A percentile compares a stretch with the other conserved stretches of the same genome.
Evolutionary conservation across 129 eudicot genomes (phyloP).

Genomic region (Glebionis coronaria): DNA sequence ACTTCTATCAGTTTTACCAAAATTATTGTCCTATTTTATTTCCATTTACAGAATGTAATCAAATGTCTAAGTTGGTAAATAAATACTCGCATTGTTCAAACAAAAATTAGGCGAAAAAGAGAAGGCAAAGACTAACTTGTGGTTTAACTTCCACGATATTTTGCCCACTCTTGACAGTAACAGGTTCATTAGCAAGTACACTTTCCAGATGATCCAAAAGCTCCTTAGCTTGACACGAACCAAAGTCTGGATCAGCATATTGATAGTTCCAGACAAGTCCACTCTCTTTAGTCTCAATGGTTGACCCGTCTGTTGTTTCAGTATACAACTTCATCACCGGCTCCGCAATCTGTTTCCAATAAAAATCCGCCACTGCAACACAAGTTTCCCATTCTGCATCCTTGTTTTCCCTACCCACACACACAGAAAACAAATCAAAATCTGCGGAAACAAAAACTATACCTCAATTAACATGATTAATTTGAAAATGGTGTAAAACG

Average conservation of each 20-base stretch:
- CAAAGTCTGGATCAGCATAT: conserved; percentile 88
- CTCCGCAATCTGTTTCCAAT: conserved; percentile 86
- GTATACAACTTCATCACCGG: conserved; percentile 84
- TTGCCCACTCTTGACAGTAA: conserved; percentile 87
- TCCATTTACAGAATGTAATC: neutral
- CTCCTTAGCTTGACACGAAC: conserved; percentile 92
- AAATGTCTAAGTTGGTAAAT: neutral
- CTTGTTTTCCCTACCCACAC: conserved; percentile 44
- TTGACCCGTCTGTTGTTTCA: conserved; percentile 88
- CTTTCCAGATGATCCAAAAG: conserved; percentile 89
- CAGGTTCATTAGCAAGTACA: conserved; percentile 93
- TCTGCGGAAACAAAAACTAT: neutral
- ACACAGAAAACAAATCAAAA: neutral
- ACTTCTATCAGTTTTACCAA: neutral
- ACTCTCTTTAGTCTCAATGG: conserved; percentile 73
- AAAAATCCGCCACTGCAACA: conserved; percentile 58
- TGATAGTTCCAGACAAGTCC: conserved; percentile 93
- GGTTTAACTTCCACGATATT: conserved; percentile 85
- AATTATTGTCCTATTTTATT: neutral
- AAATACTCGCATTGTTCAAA: neutral
- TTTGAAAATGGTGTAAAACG: neutral
- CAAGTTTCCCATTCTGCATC: conserved; percentile 83
- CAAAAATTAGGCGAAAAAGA: neutral
- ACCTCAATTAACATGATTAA: neutral
- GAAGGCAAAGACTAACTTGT: conserved; percentile 45